Conservation (phyloP, 75 land plant species). For the Cryptomeria japonica region DNA sequence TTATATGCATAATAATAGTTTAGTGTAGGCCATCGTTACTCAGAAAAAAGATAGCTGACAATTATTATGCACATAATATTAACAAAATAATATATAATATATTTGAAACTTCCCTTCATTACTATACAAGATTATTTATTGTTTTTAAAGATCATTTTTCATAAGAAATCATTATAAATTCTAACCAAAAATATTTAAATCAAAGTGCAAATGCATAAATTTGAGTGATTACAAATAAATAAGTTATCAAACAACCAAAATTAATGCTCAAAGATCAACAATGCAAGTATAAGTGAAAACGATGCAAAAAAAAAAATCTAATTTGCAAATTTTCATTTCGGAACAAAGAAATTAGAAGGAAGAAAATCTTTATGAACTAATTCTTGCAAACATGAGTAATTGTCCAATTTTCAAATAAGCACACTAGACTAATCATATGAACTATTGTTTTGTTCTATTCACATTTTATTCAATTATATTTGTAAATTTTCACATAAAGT, state of each 20-base stretch:
- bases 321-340: background rate
- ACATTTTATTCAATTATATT: background rate
- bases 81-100: background rate
- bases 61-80: too few relatives aligned
- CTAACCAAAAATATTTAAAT: constrained; percentile 2
- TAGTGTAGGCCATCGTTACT: background rate
- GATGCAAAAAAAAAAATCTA: too few relatives aligned
- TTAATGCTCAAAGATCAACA: background rate
- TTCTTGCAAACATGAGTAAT: background rate
- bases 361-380: background rate
- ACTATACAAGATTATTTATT: too few relatives aligned
- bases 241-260: background rate
- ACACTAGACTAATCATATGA: background rate
- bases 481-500: background rate
- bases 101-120: background rate
- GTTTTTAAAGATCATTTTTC: background rate
- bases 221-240: background rate
- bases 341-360: background rate
- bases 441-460: background rate
- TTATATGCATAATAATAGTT: background rate
- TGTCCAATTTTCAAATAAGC: background rate
- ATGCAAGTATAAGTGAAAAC: background rate
- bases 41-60: background rate
- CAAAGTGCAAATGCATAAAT: background rate
- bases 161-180: background rate